Evolutionary conservation across 2,329 filamentous ascomycete species (phyloP).

Genomic region (Diaporthe destruens): DNA sequence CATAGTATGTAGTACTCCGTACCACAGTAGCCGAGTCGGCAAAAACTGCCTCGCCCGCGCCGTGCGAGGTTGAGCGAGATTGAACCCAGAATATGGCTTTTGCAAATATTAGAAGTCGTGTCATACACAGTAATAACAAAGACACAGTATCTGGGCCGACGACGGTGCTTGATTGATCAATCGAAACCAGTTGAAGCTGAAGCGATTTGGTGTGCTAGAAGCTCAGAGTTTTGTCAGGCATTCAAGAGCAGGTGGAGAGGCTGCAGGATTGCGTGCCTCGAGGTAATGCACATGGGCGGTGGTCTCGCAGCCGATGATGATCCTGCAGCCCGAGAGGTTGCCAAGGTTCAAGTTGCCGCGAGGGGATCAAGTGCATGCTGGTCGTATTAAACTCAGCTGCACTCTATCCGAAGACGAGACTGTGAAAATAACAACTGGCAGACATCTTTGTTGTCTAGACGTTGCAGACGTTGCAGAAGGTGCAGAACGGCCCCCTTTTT

Average conservation of each 20-base stretch:
- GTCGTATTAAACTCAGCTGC: background rate
- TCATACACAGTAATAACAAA: background rate
- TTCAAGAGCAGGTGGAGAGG: slow-evolving; percentile 8
- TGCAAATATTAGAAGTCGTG: background rate
- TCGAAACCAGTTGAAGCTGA: background rate
- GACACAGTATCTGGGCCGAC: background rate
- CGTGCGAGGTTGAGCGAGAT: slow-evolving; percentile 11
- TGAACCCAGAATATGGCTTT: slow-evolving; percentile 7
- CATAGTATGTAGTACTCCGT: too few species aligned
- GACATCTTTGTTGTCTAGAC: background rate
- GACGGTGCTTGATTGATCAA: background rate
- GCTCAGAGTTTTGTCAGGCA: background rate
- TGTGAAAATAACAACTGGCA: slow-evolving; percentile 11
- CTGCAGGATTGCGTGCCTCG: background rate
- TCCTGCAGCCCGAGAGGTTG: background rate
- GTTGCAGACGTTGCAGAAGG: slow-evolving; percentile 1
- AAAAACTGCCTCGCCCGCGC: slow-evolving; percentile 3
- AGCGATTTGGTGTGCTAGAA: background rate
- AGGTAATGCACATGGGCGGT: background rate
- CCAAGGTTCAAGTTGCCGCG: background rate
- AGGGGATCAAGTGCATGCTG: background rate
- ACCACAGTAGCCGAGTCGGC: slow-evolving; percentile 8
- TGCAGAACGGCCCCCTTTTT: slow-evolving; percentile 5
- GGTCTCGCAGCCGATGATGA: background rate
- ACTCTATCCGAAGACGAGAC: background rate